Base-by-base conservation (phyloP, 1,284 basidiomycete genomes). In the Marasmius oreades region DNA sequence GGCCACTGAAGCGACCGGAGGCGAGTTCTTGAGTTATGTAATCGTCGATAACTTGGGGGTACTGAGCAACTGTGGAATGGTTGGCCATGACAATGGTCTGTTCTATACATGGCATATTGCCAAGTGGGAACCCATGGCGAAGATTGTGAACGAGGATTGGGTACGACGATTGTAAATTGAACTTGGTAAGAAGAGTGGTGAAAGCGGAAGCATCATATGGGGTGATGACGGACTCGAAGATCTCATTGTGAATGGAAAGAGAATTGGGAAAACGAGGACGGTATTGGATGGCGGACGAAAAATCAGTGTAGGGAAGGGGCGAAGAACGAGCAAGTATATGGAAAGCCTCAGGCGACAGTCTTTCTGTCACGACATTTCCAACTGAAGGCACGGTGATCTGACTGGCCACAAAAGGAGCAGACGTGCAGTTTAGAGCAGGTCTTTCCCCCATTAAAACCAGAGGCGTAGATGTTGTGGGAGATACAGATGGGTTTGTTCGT, bases 261-360 rank as follows among this genome's bases (percentile, higher is more conserved):
- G n/a, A n/a, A n/a, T n/a, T n/a, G n/a, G 69, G 70, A 52, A 75
- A 77, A 16, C 73, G 70, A 18, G 60, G 14, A 0, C 46, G 39
- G 0, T 75, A 56, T 33, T 69, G 69, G 0, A 50, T 1, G 2
- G 65, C 26, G 20, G 37, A 20, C 14, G 37, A 24, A 16, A 31
- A 31, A 31, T 52, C 42, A 26, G 14, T 33, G 51, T 33, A 8
- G 11, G 26, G 4, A 8, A 52, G 28, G 18, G 12, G 16, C 3
- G 28, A n/a, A 5, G 26, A 33, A 42, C 22, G 34, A 5, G 51
- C 26, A 8, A 39, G 3, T 36, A 10, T 16, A 52, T 18, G 23
- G 22, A 45, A 2, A 20, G 12, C 6, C 22, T 20, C 14, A 45
- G n/a, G n/a, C n/a, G n/a, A n/a, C n/a, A n/a, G n/a, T n/a, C n/a